phyloP scores from a whole-genome alignment of 345 rosid species.

The Boechera divaricarpa region DNA sequence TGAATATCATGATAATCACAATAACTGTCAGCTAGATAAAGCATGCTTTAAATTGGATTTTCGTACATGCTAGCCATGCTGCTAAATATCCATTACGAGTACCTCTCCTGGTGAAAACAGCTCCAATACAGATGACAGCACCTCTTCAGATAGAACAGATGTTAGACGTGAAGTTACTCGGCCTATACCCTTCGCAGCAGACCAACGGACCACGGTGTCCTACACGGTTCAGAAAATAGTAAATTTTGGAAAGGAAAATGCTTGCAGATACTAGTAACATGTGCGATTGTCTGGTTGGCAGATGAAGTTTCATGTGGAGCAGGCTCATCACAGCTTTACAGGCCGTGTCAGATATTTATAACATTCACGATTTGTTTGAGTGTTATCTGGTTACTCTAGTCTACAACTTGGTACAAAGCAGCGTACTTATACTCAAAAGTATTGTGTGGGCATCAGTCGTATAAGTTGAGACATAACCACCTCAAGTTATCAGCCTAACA shows the following conservation, averaged over 20 bases:
- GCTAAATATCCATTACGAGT: constrained; percentile 31
- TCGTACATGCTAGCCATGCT: constrained; percentile 19
- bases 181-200: constrained; percentile 98
- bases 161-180: constrained; percentile 88
- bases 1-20: constrained; percentile 49
- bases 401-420: constrained; percentile 4
- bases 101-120: constrained; percentile 94
- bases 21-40: constrained; percentile 20
- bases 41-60: constrained; percentile 23
- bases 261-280: constrained; percentile 18
- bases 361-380: constrained; percentile 16
- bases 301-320: constrained; percentile 19
- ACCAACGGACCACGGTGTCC: constrained; percentile 99
- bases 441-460: constrained; percentile 15
- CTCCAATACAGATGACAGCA: constrained; percentile 85
- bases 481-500: constrained; percentile 32
- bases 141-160: constrained; percentile 82
- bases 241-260: constrained; percentile 8
- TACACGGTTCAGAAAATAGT: constrained; percentile 43
- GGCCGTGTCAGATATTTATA: not conserved
- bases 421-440: not conserved
- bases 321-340: constrained; percentile 15
- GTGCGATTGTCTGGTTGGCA: constrained; percentile 29
- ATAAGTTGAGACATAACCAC: constrained; percentile 16
- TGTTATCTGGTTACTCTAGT: constrained; percentile 9